Base-by-base conservation (phyloP, 495 filamentous ascomycete species). In the Aspergillus saccharolyticus region DNA sequence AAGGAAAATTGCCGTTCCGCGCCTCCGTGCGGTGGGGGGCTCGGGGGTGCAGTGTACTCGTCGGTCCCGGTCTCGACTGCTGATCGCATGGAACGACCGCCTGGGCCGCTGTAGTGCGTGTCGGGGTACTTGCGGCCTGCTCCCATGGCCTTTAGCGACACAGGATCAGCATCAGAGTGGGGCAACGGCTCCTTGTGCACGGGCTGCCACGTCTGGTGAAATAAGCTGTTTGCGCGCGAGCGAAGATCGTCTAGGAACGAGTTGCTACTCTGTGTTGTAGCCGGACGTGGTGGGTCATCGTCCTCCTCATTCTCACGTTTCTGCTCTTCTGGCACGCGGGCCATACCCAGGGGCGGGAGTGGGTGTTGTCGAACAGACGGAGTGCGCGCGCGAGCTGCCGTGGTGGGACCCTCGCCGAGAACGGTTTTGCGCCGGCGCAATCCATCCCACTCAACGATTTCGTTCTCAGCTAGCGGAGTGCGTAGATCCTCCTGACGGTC, bases 361-460 rank as follows among this genome's bases (percentile, higher is more conserved):
- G 82, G 72, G 15, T n/a, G 33, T 2, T 39, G 33, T 39, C 33
- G 33, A 12, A 39, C 33, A 21, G 46, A 49, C 19, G 12, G 46
- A 44, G 18, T 80, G 85, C 63, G 70, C 43, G 25, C 33, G 28
- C 21, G 52, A 3, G 62, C 64, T 55, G 72, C 59, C 67, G 69
- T 75, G 2, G 66, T 72, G 17, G 72, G 72, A 12, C 70, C 75
- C 18, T 80, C 78, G 18, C 80, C 78, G 42, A 86, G 55, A 12
- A 86, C 78, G 10, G 94, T 97, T 66, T 84, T 88, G 52, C 94
- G 83, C 57, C 94, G 79, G 62, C 91, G 81, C 55, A 98, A 77
- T 19, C 94, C 94, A 76, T 97, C 94, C 90, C 91, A 98, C 73
- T 98, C 91, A 52, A 90, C 83, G 28, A 85, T 73, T 58, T 89